Percentiles rank a stretch among this genome's conserved stretches.
phyloP scores from a whole-genome alignment of 2,329 filamentous ascomycete species.

The Zopfia rhizophila region DNA sequence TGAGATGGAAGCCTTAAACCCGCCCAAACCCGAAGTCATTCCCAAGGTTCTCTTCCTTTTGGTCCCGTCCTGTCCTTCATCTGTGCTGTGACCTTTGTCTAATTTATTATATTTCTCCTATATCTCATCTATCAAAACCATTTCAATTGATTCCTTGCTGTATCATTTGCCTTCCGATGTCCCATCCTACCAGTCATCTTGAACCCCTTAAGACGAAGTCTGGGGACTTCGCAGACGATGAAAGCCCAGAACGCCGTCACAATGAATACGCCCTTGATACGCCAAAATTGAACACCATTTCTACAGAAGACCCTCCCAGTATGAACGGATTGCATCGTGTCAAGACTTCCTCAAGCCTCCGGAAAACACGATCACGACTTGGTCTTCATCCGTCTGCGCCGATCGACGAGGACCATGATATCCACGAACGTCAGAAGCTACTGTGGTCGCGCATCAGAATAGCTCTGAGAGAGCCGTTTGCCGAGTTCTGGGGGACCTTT shows the following conservation, averaged over 20 bases:
- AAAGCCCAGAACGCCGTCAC: constrained; percentile 19
- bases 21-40: no score
- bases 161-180: no score
- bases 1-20: no score
- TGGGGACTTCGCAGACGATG: constrained; percentile 33
- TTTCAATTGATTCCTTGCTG: no score
- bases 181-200: no score
- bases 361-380: constrained; percentile 34
- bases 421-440: constrained; percentile 45
- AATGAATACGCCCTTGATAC: constrained; percentile 2
- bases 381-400: constrained; percentile 55
- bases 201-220: constrained; percentile 28
- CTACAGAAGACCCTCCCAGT: constrained; percentile 29
- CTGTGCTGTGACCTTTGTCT: no score
- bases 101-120: no score
- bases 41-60: no score
- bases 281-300: constrained; percentile 26
- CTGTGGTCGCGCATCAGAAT: constrained; percentile 51
- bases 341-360: constrained; percentile 35
- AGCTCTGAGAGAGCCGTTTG: constrained; percentile 55
- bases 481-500: constrained; percentile 56
- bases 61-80: no score
- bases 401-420: constrained; percentile 54
- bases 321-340: constrained; percentile 21
- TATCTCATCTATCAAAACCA: no score